Evolutionary conservation across 2,329 filamentous ascomycete species (phyloP).

Genomic region (Coniochaeta prunicola): DNA sequence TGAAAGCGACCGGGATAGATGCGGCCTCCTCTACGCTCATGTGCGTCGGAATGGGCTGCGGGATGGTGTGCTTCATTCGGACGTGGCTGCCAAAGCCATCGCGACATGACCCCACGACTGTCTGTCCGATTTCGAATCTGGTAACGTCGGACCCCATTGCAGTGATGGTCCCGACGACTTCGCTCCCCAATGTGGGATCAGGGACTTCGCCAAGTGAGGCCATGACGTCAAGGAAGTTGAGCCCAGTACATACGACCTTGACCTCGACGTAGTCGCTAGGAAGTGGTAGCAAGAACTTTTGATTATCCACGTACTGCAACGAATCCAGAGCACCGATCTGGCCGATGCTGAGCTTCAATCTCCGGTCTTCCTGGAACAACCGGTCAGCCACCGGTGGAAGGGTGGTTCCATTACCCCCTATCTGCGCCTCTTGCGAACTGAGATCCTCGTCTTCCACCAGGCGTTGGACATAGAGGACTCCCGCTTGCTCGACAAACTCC

Average conservation of each 20-base stretch:
- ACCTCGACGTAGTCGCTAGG: constrained; percentile 21
- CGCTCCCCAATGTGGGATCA: constrained; percentile 15
- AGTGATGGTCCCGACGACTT: constrained; percentile 16
- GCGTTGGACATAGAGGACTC: too few relatives aligned
- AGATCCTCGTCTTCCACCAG: too few relatives aligned
- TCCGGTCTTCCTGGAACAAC: too few relatives aligned
- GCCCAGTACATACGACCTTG: constrained; percentile 22
- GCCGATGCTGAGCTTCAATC: too few relatives aligned
- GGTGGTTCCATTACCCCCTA: too few relatives aligned
- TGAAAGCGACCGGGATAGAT: constrained; percentile 20
- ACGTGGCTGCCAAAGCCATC: constrained; percentile 11
- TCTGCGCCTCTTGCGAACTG: too few relatives aligned
- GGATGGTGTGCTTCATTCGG: constrained; percentile 13
- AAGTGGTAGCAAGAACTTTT: too few relatives aligned
- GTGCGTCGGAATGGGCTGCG: constrained; percentile 21
- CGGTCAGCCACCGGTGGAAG: too few relatives aligned
- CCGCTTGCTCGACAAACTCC: too few relatives aligned
- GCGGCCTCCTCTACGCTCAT: constrained; percentile 22
- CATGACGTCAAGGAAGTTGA: constrained; percentile 31
- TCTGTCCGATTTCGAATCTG: constrained; percentile 12
- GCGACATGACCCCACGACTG: constrained; percentile 11
- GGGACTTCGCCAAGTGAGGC: constrained; percentile 16
- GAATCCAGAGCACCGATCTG: too few relatives aligned
- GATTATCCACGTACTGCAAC: too few relatives aligned
- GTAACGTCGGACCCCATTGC: constrained; percentile 9